phyloP scores from a whole-genome alignment of 345 rosid genomes.

The Eucalyptus marginata region DNA sequence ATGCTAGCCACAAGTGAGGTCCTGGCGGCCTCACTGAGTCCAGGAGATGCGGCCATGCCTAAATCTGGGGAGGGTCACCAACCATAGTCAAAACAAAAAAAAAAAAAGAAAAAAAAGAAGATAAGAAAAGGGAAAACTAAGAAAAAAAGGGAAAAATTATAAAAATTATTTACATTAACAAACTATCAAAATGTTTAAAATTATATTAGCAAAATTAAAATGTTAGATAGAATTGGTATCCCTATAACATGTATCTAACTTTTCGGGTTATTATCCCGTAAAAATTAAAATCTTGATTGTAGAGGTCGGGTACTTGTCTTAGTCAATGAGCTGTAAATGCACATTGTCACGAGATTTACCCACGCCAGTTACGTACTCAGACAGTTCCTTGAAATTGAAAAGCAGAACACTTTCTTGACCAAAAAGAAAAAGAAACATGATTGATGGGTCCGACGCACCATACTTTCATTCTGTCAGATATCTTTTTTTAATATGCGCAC shows the following conservation, averaged over 20 bases:
- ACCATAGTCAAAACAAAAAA: not conserved
- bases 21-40: accelerated
- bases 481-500: not conserved
- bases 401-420: not conserved
- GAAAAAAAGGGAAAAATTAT: not conserved
- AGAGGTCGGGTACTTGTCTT: not conserved
- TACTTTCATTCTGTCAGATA: not conserved
- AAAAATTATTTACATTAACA: not conserved
- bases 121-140: not conserved
- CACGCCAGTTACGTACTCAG: not conserved
- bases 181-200: not conserved
- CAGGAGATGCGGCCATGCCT: not conserved
- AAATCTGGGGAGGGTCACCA: not conserved
- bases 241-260: not conserved
- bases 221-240: not conserved
- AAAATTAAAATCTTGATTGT: not conserved
- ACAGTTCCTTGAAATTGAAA: not conserved
- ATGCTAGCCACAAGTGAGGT: not conserved
- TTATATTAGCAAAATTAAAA: not conserved
- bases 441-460: not conserved
- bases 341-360: not conserved
- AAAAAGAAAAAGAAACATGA: not conserved
- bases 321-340: not conserved
- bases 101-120: too few species aligned
- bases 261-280: not conserved